Evolutionary conservation across 164 flowering plant species (phyloP), one percentile per base, ranked within the genome.

Genomic region (Annona squamosa): DNA sequence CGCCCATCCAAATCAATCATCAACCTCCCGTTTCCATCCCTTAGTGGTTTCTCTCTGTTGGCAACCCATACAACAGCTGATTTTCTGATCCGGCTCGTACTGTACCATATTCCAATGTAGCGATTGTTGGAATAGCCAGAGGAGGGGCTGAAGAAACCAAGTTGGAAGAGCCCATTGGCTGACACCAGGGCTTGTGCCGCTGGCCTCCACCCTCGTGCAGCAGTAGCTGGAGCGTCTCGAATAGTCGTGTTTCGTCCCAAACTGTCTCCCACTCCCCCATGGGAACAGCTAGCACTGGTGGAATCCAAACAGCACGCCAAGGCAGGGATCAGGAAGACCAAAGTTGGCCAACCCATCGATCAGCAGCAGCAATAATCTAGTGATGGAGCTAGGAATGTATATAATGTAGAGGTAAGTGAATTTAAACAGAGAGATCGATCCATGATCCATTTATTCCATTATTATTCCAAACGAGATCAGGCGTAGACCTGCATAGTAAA

Each of bases 51-150:
- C 10, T 67, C 65, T 73, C 71, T 13, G 71, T 69, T 69, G 3
- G 61, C 71, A 48, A 69, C 62, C 71, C 71, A 69, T 19, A 48
- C 17, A 19, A 45, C 46, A 1, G 66, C 44, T 17, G 52, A 48
- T n/a, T 5, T 44, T 2, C 37, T 26, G 37, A 26, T 26, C 37
- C 18, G 6, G 70, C 41, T 37, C 26, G n/a, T 73, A 1, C 17
- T 65, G 26, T 73, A 73, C 75, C 75, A 73, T 41, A 73, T 56
- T 0, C 76, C 76, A 0, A 73, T 3, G 3, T 73, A 73, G 26
- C 17, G 2, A 7, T 67, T 56, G 4, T 61, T 16, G 2, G 71
- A 47, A 12, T 3, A 46, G 16, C 57, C 26, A 3, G 46, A 63
- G 4, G 62, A 57, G 3, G 63, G 37, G 37, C 42, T 67, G 52